Evolutionary conservation across 192 early-diverging fungal species (phyloP).

Genomic region (Umbelopsis isabellina): DNA sequence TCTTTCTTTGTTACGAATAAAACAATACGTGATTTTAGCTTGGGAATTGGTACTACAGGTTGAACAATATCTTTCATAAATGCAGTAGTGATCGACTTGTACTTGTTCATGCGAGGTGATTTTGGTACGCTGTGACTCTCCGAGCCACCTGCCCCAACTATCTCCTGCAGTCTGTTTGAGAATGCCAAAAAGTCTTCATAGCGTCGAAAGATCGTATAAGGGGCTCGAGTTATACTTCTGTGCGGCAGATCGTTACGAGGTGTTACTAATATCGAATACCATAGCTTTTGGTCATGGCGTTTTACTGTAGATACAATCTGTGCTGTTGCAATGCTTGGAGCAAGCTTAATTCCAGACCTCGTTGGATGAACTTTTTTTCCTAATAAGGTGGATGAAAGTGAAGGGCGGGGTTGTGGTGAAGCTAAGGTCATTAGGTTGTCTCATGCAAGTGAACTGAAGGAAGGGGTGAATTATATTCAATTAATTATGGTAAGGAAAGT

Average conservation of each 20-base stretch:
- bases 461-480: too few relatives aligned
- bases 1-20: conserved; percentile 25
- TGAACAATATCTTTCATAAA: conserved; percentile 1
- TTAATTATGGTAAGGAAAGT: background rate
- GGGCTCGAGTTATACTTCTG: conserved; percentile 4
- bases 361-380: background rate
- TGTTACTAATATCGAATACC: conserved; percentile 34
- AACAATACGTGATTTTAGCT: conserved; percentile 28
- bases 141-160: conserved; percentile 2
- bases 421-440: background rate
- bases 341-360: conserved; percentile 25
- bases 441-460: background rate
- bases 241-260: conserved; percentile 22
- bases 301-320: conserved; percentile 29
- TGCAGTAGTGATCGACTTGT: background rate
- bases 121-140: conserved; percentile 1
- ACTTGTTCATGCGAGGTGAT: conserved; percentile 5
- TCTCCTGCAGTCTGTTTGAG: conserved; percentile 29
- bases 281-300: conserved; percentile 36
- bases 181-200: conserved; percentile 39
- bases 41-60: conserved; percentile 20
- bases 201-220: conserved; percentile 31
- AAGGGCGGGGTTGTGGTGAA: conserved; percentile 6
- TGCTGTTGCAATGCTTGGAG: conserved; percentile 24
- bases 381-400: conserved; percentile 8